Evolutionary conservation across 1,139 yeast species (phyloP).

Genomic region (Candida sojae): DNA sequence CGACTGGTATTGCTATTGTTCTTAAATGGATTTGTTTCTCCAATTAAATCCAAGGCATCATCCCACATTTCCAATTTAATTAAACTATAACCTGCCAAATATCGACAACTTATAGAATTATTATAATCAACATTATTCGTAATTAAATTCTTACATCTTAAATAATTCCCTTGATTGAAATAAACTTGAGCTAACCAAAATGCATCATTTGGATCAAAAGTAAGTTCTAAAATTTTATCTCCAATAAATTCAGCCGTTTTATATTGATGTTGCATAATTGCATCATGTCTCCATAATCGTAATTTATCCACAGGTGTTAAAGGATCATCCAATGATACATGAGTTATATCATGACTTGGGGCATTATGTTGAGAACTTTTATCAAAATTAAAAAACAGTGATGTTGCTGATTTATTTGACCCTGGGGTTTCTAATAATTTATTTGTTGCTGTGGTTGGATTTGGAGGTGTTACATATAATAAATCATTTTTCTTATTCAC

Average conservation of each 20-base stretch:
- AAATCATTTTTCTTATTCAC: slow-evolving; percentile 48
- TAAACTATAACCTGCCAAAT: slow-evolving; percentile 76
- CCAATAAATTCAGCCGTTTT: slow-evolving; percentile 90
- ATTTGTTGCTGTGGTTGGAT: slow-evolving; percentile 33
- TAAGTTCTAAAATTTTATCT: slow-evolving; percentile 77
- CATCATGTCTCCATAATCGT: slow-evolving; percentile 92
- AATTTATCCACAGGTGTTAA: slow-evolving; percentile 83
- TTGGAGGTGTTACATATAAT: slow-evolving; percentile 55
- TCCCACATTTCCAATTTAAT: slow-evolving; percentile 79
- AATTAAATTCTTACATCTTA: slow-evolving; percentile 72
- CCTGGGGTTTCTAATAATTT: slow-evolving; percentile 46
- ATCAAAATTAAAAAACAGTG: slow-evolving; percentile 41
- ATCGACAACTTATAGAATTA: slow-evolving; percentile 70
- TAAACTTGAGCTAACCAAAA: slow-evolving; percentile 95
- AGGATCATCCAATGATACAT: slow-evolving; percentile 11
- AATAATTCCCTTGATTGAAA: slow-evolving; percentile 71
- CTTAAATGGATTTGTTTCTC: slow-evolving; percentile 76
- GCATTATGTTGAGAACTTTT: slow-evolving; percentile 19
- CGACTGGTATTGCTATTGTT: slow-evolving; percentile 12
- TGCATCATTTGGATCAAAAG: slow-evolving; percentile 89
- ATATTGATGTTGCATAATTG: slow-evolving; percentile 89
- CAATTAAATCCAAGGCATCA: slow-evolving; percentile 84
- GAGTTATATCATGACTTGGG: slow-evolving; percentile 10
- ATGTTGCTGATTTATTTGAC: slow-evolving; percentile 26
- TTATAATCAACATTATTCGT: slow-evolving; percentile 43